Conservation (phyloP, 176 grass and related monocot genomes). For the Pontederia paniculata region DNA sequence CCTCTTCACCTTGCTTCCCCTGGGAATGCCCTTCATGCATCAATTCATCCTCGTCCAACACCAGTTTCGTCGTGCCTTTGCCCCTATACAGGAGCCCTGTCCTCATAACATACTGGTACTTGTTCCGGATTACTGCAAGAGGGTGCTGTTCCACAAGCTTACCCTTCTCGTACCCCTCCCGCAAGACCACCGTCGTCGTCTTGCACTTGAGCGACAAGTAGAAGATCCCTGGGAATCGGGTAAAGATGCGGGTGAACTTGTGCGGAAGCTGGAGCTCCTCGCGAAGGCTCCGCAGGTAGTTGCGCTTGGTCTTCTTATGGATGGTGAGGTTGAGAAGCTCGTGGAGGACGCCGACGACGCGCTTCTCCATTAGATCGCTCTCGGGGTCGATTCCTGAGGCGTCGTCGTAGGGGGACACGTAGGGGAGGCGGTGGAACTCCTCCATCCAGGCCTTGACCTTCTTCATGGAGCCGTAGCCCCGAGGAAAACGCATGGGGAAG, state of each 20-base stretch:
- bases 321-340: slow-evolving; percentile 77
- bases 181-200: slow-evolving; percentile 62
- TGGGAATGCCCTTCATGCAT: not conserved
- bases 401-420: slow-evolving; percentile 77
- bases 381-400: slow-evolving; percentile 66
- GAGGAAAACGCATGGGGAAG: slow-evolving; percentile 84
- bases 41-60: slow-evolving; percentile 44
- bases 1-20: slow-evolving; percentile 5
- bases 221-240: slow-evolving; percentile 71
- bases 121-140: slow-evolving; percentile 47
- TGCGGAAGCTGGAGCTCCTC: slow-evolving; percentile 76
- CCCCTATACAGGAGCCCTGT: slow-evolving; percentile 62
- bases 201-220: slow-evolving; percentile 89
- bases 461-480: slow-evolving; percentile 83
- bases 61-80: slow-evolving; percentile 57
- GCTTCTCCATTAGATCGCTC: slow-evolving; percentile 96
- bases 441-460: slow-evolving; percentile 96
- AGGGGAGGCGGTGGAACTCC: slow-evolving; percentile 80
- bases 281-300: slow-evolving; percentile 54
- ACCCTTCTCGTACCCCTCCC: slow-evolving; percentile 77
- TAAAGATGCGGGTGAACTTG: slow-evolving; percentile 84
- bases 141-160: slow-evolving; percentile 71
- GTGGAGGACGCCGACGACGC: slow-evolving; percentile 65
- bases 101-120: slow-evolving; percentile 81
- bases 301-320: slow-evolving; percentile 87